Evolutionary conservation across 495 filamentous ascomycete genomes (phyloP).

Genomic region (Hypoxylon cercidicola): DNA sequence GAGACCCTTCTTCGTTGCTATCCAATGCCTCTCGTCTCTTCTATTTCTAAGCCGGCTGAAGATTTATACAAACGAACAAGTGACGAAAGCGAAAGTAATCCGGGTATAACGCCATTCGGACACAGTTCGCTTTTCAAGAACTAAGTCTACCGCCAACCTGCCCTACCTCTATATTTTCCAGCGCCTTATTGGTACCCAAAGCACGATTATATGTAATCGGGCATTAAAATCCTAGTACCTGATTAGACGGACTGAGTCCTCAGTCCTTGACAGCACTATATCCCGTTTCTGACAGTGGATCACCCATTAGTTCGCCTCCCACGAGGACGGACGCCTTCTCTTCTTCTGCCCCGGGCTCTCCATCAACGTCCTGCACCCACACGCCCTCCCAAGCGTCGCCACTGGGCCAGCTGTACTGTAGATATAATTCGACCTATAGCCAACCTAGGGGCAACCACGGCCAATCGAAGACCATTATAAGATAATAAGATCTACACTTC

Average conservation of each 20-base stretch:
- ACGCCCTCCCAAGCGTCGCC: conserved; percentile 24
- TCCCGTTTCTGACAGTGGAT: conserved; percentile 24
- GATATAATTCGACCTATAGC: not conserved
- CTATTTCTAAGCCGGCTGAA: conserved; percentile 27
- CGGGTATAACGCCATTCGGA: conserved; percentile 28
- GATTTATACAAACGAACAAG: conserved; percentile 13
- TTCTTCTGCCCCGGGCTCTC: conserved; percentile 13
- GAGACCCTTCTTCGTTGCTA: conserved; percentile 10
- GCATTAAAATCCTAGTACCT: conserved; percentile 34
- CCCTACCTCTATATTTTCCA: conserved; percentile 17
- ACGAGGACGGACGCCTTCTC: conserved; percentile 3
- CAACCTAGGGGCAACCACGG: conserved; percentile 13
- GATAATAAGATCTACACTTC: conserved; percentile 33
- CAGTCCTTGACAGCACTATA: conserved; percentile 17
- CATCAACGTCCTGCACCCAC: conserved; percentile 21
- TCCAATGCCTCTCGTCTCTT: conserved; percentile 9
- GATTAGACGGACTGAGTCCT: conserved; percentile 19
- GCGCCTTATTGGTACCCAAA: conserved; percentile 43
- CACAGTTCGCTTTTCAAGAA: conserved; percentile 12
- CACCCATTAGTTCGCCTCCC: conserved; percentile 21
- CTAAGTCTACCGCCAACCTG: not conserved
- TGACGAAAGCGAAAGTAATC: conserved; percentile 15
- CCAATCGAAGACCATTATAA: conserved; percentile 26
- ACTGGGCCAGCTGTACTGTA: conserved; percentile 16
- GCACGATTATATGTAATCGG: conserved; percentile 34